A percentile compares a stretch with the other conserved stretches of the same genome.
phyloP scores from a whole-genome alignment of 345 rosid species.

The Eucalyptus microcorys region DNA sequence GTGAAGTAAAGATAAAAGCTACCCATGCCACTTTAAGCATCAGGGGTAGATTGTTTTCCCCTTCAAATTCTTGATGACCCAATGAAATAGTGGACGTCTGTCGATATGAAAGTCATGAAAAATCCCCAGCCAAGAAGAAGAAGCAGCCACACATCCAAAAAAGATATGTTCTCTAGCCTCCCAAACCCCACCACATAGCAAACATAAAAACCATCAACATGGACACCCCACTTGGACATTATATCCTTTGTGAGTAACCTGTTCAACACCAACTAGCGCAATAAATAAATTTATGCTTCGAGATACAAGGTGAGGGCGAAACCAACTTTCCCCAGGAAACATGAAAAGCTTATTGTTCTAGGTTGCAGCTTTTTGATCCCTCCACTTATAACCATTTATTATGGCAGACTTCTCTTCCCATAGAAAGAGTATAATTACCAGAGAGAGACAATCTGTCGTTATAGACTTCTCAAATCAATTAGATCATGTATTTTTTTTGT shows the following conservation, averaged over 20 bases:
- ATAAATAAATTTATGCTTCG: background rate
- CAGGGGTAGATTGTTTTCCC: background rate
- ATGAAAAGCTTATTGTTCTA: background rate
- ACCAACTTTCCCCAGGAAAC: background rate
- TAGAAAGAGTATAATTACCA: background rate
- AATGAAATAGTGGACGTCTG: background rate
- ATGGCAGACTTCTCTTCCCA: background rate
- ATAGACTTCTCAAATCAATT: background rate
- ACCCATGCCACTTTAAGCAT: background rate
- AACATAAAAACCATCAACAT: background rate
- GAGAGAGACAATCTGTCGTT: background rate
- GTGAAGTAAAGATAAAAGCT: background rate
- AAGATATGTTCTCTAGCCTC: background rate
- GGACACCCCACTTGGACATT: background rate
- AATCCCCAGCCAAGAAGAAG: background rate
- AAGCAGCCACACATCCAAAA: background rate
- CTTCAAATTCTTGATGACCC: background rate
- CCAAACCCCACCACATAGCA: background rate
- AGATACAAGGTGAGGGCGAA: background rate
- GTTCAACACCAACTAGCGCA: background rate
- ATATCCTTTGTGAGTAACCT: background rate
- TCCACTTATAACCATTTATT: background rate
- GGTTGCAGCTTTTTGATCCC: background rate
- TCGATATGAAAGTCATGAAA: background rate
- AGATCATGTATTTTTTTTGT: background rate